Conservation (phyloP, 2,329 filamentous ascomycete species). For the Diaporthe nobilis region DNA sequence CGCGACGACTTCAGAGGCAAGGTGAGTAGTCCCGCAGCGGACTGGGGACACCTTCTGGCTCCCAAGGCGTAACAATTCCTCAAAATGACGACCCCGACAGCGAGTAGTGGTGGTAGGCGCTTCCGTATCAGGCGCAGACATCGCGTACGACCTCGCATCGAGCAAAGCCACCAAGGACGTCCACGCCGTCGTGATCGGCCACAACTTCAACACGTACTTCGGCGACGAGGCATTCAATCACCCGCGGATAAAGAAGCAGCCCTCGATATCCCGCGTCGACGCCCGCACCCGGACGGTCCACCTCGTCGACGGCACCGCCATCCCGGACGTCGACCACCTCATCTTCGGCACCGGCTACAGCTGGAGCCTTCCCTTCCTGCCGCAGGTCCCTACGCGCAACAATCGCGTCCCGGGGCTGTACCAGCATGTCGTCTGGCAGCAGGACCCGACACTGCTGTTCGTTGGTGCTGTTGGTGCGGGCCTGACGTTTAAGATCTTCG, state of each 20-base stretch:
- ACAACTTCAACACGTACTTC: constrained; percentile 49
- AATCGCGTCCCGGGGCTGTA: constrained; percentile 70
- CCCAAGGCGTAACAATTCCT: no score
- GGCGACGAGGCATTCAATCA: constrained; percentile 48
- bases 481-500: constrained; percentile 77
- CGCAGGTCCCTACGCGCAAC: constrained; percentile 63
- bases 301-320: constrained; percentile 68
- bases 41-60: no score
- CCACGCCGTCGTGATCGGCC: constrained; percentile 47
- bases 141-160: constrained; percentile 51
- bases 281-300: constrained; percentile 56
- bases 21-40: constrained; percentile 48
- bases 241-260: constrained; percentile 44
- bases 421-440: constrained; percentile 69
- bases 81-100: constrained; percentile 50
- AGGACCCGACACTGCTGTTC: constrained; percentile 70
- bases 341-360: constrained; percentile 78
- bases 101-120: constrained; percentile 74
- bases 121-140: constrained; percentile 75
- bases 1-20: constrained; percentile 61
- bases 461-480: constrained; percentile 70
- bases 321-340: constrained; percentile 70
- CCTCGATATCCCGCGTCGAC: constrained; percentile 39
- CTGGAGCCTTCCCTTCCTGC: constrained; percentile 75
- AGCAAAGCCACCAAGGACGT: constrained; percentile 42